A percentile compares a stretch with the other conserved stretches of the same genome.
phyloP scores from a whole-genome alignment of 2,329 filamentous ascomycete species.

The Stemphylium lycopersici region DNA sequence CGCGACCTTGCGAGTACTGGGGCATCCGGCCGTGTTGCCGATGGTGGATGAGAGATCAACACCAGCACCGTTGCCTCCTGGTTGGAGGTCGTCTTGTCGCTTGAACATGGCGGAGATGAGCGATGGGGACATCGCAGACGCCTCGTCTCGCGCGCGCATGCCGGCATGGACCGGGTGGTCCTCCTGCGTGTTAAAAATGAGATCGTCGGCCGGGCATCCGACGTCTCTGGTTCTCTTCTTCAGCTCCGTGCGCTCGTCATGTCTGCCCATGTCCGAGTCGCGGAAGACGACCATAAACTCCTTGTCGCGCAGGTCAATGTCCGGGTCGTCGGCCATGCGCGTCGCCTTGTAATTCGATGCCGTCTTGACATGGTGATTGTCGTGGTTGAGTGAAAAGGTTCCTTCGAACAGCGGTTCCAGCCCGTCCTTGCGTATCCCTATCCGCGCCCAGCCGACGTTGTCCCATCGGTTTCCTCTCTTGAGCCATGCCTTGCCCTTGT shows the following conservation, averaged over 20 bases:
- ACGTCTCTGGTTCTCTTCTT: constrained; percentile 59
- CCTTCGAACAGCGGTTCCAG: constrained; percentile 83
- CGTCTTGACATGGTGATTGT: constrained; percentile 87
- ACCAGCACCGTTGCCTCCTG: constrained; percentile 75
- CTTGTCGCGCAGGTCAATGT: constrained; percentile 61
- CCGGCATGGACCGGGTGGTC: constrained; percentile 69
- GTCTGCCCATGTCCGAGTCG: constrained; percentile 76
- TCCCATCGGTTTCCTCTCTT: constrained; percentile 80
- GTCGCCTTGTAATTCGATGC: constrained; percentile 75
- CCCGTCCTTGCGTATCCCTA: constrained; percentile 80
- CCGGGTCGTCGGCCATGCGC: constrained; percentile 71
- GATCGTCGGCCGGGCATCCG: constrained; percentile 73
- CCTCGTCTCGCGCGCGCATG: constrained; percentile 61
- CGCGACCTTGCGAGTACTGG: constrained; percentile 86
- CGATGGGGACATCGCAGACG: constrained; percentile 59
- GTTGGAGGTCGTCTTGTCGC: constrained; percentile 70
- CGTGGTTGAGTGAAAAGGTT: constrained; percentile 78
- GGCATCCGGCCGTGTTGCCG: constrained; percentile 83
- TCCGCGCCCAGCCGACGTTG: constrained; percentile 83
- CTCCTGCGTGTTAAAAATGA: constrained; percentile 78
- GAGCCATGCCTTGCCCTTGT: constrained; percentile 78
- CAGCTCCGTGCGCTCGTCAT: constrained; percentile 64
- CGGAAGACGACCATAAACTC: constrained; percentile 91
- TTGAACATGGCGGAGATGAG: constrained; percentile 71
- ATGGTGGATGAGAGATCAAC: constrained; percentile 81